Base-by-base conservation (phyloP, 257 asterid genomes). In the Orobanche coerulescens region DNA sequence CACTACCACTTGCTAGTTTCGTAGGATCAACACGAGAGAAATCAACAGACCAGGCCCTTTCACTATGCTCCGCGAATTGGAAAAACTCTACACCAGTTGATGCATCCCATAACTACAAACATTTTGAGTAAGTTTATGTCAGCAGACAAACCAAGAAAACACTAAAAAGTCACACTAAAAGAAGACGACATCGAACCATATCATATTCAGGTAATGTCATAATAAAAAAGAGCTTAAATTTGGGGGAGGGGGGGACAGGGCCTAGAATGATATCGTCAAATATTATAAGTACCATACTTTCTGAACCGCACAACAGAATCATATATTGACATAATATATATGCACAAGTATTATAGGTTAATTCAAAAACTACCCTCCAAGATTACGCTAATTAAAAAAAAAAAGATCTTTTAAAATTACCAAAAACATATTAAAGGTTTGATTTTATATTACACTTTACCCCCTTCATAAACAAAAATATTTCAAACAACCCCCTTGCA, bases 1-100 rank as follows among this genome's bases (percentile, higher is more conserved):
- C 97, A 65, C 98, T 81, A 50, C 98, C 96, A 76, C 98, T 92
- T 56, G 79, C 94, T 64, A 92, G 77, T 56, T 77, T 88, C 33
- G 68, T 92, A 20, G 98, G 98, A 76, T 86, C 89, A 54, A 71
- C 76, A 33, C 54, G 83, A 63, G 98, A 92, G 77, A 92, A 92
- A 71, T 88, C 95, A 62, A 88, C 98, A 64, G 94, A 92, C 98
- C 98, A 92, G 50, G 95, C 95, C 83, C 98, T 84, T 75, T 84
- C 80, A 50, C 65, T 71, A 66, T 92, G 97, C 79, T 88, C 98
- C 8, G 4, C 63, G 61, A 79, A 81, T 46, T 84, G 82, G 46
- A 71, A 69, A 75, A 84, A 71, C 16, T 54, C 79, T 70, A 81
- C 95, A 69, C 97, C 96, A 8, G 90, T 88, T 56, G 87, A 36